Percentiles rank a stretch among this genome's conserved stretches.
Evolutionary conservation across 257 asterid species (phyloP).

Genomic region (Solanum stenotomum): DNA sequence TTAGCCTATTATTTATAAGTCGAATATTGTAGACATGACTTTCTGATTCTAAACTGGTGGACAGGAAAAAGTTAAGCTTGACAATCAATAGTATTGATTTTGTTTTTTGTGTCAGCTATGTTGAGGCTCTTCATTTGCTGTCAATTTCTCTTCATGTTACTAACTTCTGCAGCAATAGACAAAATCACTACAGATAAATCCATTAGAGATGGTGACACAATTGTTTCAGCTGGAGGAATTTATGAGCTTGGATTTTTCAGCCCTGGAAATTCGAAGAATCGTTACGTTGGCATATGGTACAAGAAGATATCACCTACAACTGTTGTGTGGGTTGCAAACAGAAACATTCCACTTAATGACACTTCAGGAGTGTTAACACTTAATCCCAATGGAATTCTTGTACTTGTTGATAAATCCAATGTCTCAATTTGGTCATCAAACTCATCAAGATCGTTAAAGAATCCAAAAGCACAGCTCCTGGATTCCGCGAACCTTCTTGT

Average conservation of each 20-base stretch:
- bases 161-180: background rate
- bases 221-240: background rate
- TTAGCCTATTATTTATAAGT: background rate
- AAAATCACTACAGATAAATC: background rate
- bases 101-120: background rate
- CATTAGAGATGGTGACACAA: background rate
- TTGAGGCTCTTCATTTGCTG: background rate
- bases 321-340: conserved; percentile 6
- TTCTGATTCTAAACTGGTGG: background rate
- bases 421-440: conserved; percentile 1
- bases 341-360: background rate
- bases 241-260: conserved; percentile 7
- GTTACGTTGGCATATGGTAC: conserved; percentile 6
- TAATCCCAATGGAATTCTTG: background rate
- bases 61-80: background rate
- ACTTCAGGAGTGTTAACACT: background rate
- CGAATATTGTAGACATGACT: background rate
- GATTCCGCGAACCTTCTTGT: conserved; percentile 9
- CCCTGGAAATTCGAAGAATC: background rate
- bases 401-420: background rate
- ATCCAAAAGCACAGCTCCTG: background rate
- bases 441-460: background rate
- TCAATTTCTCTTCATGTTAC: background rate
- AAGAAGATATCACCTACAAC: background rate
- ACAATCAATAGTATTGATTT: background rate